Percentiles rank a stretch among this genome's conserved stretches.
These are phyloP conservation scores for Termitomyces sp. DNA, from an alignment of 768 basidiomycete species.

Conservation along the genomic window DNA sequence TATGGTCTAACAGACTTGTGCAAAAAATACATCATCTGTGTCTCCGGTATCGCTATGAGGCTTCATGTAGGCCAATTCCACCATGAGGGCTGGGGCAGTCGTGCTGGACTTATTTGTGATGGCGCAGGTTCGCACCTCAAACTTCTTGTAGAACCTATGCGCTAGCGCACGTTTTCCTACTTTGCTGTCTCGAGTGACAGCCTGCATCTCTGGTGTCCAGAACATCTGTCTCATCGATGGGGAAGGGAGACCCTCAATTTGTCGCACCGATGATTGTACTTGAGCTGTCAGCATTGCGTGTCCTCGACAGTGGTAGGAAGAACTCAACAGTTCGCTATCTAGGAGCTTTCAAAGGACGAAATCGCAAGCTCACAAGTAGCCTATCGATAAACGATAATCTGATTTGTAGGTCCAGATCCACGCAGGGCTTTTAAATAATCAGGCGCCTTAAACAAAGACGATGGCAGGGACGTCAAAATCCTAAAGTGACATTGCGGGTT, in stretches of 20 bases:
- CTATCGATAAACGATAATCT: neutral
- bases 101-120: neutral
- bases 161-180: neutral
- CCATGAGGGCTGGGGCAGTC: neutral
- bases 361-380: neutral
- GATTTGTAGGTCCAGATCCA: too few species aligned
- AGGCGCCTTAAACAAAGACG: too few species aligned
- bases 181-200: neutral
- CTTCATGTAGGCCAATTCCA: neutral
- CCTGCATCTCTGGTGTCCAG: neutral
- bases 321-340: too few species aligned
- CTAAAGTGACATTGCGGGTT: too few species aligned
- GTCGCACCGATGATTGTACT: neutral
- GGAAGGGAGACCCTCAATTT: too few species aligned
- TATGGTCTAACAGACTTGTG: neutral
- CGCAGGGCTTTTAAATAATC: too few species aligned
- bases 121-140: neutral
- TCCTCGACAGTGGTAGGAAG: too few species aligned
- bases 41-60: neutral
- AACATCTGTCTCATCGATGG: rapidly evolving
- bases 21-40: neutral
- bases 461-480: too few species aligned
- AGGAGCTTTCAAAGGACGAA: neutral
- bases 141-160: neutral
- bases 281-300: neutral